Evolutionary conservation across 257 asterid genomes (phyloP).

Genomic region (Petunia axillaris): DNA sequence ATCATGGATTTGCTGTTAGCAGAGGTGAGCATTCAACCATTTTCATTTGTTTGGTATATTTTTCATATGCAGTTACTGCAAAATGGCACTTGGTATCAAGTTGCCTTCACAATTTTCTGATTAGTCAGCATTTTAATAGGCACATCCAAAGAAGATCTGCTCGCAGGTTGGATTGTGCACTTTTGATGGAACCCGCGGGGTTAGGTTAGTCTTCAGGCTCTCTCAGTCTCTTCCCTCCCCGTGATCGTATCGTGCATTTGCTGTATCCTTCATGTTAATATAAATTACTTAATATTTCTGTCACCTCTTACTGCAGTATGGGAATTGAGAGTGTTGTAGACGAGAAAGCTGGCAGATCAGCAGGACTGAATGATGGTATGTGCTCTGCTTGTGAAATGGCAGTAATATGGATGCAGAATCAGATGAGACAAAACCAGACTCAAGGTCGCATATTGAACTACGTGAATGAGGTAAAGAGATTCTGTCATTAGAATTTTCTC

Average conservation of each 20-base stretch:
- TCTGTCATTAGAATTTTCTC: slow-evolving; percentile 5
- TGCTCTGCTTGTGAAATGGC: slow-evolving; percentile 82
- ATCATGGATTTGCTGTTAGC: slow-evolving; percentile 72
- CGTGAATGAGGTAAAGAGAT: slow-evolving; percentile 32
- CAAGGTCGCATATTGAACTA: slow-evolving; percentile 50
- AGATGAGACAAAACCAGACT: slow-evolving; percentile 59
- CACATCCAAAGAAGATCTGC: slow-evolving; percentile 81
- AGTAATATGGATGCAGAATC: slow-evolving; percentile 68
- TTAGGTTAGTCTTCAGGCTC: slow-evolving; percentile 54
- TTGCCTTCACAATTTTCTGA: background rate
- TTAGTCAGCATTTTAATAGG: slow-evolving; percentile 42
- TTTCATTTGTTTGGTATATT: background rate
- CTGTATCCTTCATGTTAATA: background rate
- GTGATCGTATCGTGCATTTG: slow-evolving; percentile 1
- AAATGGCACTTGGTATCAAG: background rate
- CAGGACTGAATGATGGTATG: slow-evolving; percentile 51
- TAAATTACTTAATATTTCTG: background rate
- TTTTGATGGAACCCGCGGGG: slow-evolving; percentile 85
- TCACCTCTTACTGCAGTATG: slow-evolving; percentile 44
- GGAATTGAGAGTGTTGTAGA: slow-evolving; percentile 86
- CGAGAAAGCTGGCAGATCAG: slow-evolving; percentile 58
- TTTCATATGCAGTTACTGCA: background rate
- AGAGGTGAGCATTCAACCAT: slow-evolving; percentile 49
- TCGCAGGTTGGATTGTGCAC: slow-evolving; percentile 86
- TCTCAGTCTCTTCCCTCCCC: background rate